Evolutionary conservation across 1,139 yeast species (phyloP).

Genomic region (Kodamaea plutei): DNA sequence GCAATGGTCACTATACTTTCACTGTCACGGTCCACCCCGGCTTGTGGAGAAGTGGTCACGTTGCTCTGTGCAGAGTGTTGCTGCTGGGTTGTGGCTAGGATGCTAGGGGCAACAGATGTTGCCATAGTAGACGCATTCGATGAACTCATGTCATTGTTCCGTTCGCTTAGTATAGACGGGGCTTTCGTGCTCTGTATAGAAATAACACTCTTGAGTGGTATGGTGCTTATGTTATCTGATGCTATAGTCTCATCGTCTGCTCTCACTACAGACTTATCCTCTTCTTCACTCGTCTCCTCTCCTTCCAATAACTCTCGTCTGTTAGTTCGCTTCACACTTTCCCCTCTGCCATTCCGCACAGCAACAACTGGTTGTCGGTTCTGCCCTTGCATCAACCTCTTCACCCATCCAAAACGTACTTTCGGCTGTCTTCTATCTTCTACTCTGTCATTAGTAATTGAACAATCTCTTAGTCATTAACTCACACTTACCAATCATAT

Average conservation of each 20-base stretch:
- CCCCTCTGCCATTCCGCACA: conserved; percentile 5
- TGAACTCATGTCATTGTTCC: conserved; percentile 32
- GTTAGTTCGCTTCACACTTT: conserved; percentile 2
- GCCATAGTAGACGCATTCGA: conserved; percentile 49
- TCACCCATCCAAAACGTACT: conserved; percentile 45
- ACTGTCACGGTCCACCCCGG: conserved; percentile 37
- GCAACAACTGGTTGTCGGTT: conserved; percentile 17
- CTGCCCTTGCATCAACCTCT: conserved; percentile 43
- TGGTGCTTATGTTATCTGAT: conserved; percentile 45
- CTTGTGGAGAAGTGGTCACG: conserved; percentile 1
- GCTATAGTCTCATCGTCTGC: conserved; percentile 14
- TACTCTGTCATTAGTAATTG: background rate
- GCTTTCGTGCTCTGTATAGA: conserved; percentile 47
- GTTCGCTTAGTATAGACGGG: conserved; percentile 42
- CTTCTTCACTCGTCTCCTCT: conserved; percentile 7
- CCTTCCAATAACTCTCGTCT: conserved; percentile 1
- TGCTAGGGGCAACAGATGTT: conserved; percentile 49
- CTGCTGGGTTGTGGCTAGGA: conserved; percentile 11
- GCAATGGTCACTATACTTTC: conserved; percentile 55
- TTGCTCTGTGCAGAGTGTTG: conserved; percentile 4
- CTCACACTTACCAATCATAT: too few relatives aligned
- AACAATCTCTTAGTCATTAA: background rate
- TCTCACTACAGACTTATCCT: conserved; percentile 12
- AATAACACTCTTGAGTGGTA: conserved; percentile 49
- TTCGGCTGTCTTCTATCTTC: conserved; percentile 15